Conservation (phyloP, 192 early-diverging fungal species). For the Coemansia sp. region DNA sequence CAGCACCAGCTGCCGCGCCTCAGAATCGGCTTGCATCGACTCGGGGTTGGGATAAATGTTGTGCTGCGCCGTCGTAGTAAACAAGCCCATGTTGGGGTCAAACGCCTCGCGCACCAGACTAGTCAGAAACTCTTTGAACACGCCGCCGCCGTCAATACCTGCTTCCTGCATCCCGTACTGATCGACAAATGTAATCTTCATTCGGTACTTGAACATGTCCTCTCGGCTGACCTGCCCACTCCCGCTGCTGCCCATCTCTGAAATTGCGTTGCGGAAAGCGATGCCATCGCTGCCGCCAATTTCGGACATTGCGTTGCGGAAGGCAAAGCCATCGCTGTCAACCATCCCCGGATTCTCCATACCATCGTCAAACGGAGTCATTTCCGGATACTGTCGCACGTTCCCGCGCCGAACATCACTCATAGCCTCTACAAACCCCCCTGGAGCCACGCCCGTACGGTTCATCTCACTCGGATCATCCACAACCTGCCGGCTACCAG, state of each 20-base stretch:
- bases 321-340: conserved; percentile 9
- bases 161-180: conserved; percentile 82
- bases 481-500: background rate
- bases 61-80: conserved; percentile 65
- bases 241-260: conserved; percentile 6
- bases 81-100: conserved; percentile 68
- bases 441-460: background rate
- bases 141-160: conserved; percentile 95
- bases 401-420: background rate
- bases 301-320: conserved; percentile 16
- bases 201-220: conserved; percentile 70
- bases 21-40: conserved; percentile 27
- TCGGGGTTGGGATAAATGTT: conserved; percentile 74
- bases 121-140: conserved; percentile 98
- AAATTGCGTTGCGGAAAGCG: conserved; percentile 19
- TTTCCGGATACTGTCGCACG: background rate
- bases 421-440: background rate
- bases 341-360: background rate
- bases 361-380: too few species aligned
- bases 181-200: conserved; percentile 86
- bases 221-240: conserved; percentile 17
- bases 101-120: conserved; percentile 73
- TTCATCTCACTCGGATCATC: background rate
- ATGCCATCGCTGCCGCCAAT: background rate
- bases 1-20: conserved; percentile 45